A percentile compares a stretch with the other conserved stretches of the same genome.
These are phyloP conservation scores for Diaporthe vaccinii DNA, from an alignment of 2,329 filamentous ascomycete species.

Conservation along the genomic window DNA sequence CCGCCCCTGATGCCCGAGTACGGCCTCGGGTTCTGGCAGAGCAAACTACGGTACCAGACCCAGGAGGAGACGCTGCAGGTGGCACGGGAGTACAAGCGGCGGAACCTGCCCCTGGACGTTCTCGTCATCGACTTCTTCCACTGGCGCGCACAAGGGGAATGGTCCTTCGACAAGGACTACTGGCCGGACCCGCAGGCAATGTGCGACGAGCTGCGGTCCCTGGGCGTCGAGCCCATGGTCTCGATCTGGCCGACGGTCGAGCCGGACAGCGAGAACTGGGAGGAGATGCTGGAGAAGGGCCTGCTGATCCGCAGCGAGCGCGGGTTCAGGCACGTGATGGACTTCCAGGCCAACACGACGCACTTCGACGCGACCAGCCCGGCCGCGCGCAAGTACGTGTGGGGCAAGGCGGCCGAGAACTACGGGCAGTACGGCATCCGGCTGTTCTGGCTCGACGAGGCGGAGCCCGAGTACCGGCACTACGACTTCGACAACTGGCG, in stretches of 20 bases:
- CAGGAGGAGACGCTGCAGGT: conserved; percentile 74
- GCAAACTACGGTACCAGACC: conserved; percentile 75
- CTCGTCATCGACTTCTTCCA: conserved; percentile 80
- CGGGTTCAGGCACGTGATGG: conserved; percentile 70
- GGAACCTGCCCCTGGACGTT: conserved; percentile 70
- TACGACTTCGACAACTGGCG: conserved; percentile 79
- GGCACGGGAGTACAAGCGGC: conserved; percentile 69
- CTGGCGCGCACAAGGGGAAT: conserved; percentile 76
- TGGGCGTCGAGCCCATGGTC: conserved; percentile 76
- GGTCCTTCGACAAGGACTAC: conserved; percentile 74
- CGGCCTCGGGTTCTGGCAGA: conserved; percentile 78
- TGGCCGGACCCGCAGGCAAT: conserved; percentile 77
- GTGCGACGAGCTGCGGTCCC: conserved; percentile 69
- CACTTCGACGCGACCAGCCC: conserved; percentile 77
- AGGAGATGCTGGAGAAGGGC: conserved; percentile 72
- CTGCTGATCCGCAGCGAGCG: conserved; percentile 72
- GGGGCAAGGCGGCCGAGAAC: conserved; percentile 70
- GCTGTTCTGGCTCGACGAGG: conserved; percentile 78
- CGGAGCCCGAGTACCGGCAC: conserved; percentile 74
- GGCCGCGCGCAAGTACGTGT: conserved; percentile 69
- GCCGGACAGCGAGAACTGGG: conserved; percentile 68
- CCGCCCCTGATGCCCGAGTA: conserved; percentile 79
- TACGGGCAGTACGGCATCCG: conserved; percentile 74
- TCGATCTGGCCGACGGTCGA: conserved; percentile 79
- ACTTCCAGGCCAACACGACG: conserved; percentile 69